Evolutionary conservation across 2,329 filamentous ascomycete genomes (phyloP).

Genomic region (Aspergillus fumigatus): DNA sequence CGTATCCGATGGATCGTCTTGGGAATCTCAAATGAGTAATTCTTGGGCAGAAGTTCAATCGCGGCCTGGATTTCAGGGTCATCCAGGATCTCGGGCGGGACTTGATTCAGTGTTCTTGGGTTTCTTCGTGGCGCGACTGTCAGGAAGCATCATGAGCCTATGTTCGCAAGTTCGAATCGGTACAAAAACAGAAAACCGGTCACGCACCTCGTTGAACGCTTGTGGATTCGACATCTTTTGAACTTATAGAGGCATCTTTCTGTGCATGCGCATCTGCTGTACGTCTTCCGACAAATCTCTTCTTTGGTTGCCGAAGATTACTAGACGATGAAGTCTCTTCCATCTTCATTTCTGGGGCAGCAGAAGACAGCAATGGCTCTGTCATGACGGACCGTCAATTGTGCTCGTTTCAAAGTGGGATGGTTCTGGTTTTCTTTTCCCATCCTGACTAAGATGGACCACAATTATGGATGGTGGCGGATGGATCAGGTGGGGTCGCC

Average conservation of each 20-base stretch:
- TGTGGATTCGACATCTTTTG: constrained; percentile 62
- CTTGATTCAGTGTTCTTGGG: constrained; percentile 81
- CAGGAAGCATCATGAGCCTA: constrained; percentile 1
- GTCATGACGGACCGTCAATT: constrained; percentile 1
- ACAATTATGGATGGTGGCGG: constrained; percentile 2
- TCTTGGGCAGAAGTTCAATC: constrained; percentile 80
- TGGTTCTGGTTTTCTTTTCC: constrained; percentile 9
- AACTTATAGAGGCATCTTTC: constrained; percentile 54
- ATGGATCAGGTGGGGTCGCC: constrained; percentile 17
- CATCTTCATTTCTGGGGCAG: constrained; percentile 2
- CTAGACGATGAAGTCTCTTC: not conserved
- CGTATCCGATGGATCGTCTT: constrained; percentile 96
- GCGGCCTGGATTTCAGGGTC: constrained; percentile 82
- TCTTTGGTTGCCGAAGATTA: constrained; percentile 67
- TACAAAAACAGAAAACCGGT: not conserved
- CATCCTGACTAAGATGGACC: constrained; percentile 10
- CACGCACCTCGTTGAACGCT: constrained; percentile 37
- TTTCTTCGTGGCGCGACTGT: constrained; percentile 67
- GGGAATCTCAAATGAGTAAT: constrained; percentile 97
- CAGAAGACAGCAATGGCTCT: not conserved
- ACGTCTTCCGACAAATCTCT: constrained; percentile 82
- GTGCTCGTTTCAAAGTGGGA: constrained; percentile 5
- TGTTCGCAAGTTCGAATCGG: constrained; percentile 8
- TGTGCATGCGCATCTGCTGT: constrained; percentile 55
- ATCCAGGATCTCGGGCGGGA: constrained; percentile 80